Conservation (phyloP, 1,284 basidiomycete species). For the Quambalaria eucalypti region DNA sequence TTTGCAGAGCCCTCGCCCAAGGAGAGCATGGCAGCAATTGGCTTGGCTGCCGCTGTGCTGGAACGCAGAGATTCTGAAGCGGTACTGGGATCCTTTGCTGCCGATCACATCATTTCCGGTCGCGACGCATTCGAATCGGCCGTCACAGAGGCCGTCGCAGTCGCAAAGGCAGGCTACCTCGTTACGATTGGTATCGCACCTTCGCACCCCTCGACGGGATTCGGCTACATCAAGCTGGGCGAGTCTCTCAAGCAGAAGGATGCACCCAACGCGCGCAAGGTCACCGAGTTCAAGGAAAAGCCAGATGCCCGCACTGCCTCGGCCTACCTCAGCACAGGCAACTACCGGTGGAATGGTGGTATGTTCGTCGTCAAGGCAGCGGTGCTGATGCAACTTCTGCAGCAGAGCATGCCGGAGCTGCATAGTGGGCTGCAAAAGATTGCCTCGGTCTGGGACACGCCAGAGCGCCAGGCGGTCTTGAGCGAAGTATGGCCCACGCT, state of each 20-base stretch:
- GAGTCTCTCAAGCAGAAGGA: constrained; percentile 23
- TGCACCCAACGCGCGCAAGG: constrained; percentile 42
- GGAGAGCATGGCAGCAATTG: constrained; percentile 16
- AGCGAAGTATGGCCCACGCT: constrained; percentile 37
- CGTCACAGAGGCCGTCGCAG: constrained; percentile 42
- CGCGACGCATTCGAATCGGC: constrained; percentile 43
- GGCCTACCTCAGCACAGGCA: constrained; percentile 41
- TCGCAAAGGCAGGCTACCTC: constrained; percentile 41
- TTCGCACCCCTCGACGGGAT: constrained; percentile 43
- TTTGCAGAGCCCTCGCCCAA: constrained; percentile 11
- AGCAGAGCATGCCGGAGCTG: constrained; percentile 34
- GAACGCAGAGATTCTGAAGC: constrained; percentile 39
- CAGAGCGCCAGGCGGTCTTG: constrained; percentile 17
- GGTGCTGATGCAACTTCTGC: constrained; percentile 31
- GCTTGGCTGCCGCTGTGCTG: constrained; percentile 43
- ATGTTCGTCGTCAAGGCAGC: constrained; percentile 47
- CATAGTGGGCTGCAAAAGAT: constrained; percentile 36
- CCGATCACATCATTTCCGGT: constrained; percentile 46
- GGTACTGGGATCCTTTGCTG: constrained; percentile 44
- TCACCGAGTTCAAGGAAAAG: constrained; percentile 47
- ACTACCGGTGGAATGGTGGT: constrained; percentile 47
- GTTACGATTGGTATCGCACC: constrained; percentile 47
- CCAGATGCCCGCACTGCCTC: constrained; percentile 44
- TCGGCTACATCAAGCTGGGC: constrained; percentile 47
- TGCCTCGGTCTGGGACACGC: constrained; percentile 37